Conservation (phyloP, 805 yeast genomes). For the Candida namnaoensis region DNA sequence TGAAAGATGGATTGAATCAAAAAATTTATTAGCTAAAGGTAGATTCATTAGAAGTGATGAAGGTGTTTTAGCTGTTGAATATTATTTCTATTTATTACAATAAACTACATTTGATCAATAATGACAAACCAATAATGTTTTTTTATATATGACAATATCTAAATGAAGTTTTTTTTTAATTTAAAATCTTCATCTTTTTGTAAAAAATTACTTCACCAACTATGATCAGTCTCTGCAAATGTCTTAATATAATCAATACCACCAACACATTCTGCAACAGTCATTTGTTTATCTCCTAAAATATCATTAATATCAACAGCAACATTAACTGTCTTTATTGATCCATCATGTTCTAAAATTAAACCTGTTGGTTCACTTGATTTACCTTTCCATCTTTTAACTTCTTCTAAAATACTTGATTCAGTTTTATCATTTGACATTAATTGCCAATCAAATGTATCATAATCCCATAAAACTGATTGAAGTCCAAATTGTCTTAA, state of each 20-base stretch:
- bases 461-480: slow-evolving; percentile 86
- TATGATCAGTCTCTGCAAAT: slow-evolving; percentile 3
- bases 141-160: too few species aligned
- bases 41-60: slow-evolving; percentile 41
- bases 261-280: slow-evolving; percentile 72
- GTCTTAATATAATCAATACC: slow-evolving; percentile 52
- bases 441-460: slow-evolving; percentile 86
- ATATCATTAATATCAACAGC: slow-evolving; percentile 53
- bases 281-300: slow-evolving; percentile 53
- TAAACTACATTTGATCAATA: too few species aligned
- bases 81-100: slow-evolving; percentile 37
- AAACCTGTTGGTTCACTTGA: slow-evolving; percentile 39
- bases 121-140: too few species aligned
- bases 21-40: slow-evolving; percentile 50
- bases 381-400: slow-evolving; percentile 39
- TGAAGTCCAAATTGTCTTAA: slow-evolving; percentile 81
- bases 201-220: too few species aligned
- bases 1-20: slow-evolving; percentile 41
- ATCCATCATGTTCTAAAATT: slow-evolving; percentile 82
- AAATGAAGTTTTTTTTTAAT: too few species aligned
- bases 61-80: slow-evolving; percentile 44
- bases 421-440: slow-evolving; percentile 42
- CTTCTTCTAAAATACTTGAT: slow-evolving; percentile 45
- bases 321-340: slow-evolving; percentile 54
- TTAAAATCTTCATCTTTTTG: too few species aligned